Percentiles rank a stretch among this genome's conserved stretches.
Conservation (phyloP, 192 early-diverging fungal species). For the Geranomyces michiganensis region DNA sequence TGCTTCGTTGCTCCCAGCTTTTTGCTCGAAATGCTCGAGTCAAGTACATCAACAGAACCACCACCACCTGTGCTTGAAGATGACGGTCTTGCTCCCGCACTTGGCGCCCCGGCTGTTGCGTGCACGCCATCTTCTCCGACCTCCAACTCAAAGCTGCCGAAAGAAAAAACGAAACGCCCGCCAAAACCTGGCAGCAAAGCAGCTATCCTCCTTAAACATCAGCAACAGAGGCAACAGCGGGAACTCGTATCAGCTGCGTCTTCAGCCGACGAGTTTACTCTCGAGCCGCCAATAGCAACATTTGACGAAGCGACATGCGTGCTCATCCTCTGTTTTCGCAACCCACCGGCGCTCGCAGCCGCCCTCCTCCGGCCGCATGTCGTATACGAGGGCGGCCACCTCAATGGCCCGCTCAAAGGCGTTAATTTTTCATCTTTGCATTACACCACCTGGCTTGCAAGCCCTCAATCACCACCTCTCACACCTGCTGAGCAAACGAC, state of each 20-base stretch:
- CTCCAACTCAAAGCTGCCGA: neutral
- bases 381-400: slow-evolving; percentile 45
- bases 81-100: too few relatives aligned
- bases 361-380: slow-evolving; percentile 49
- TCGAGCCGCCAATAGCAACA: slow-evolving; percentile 10
- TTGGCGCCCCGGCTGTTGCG: too few relatives aligned
- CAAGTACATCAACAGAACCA: too few relatives aligned
- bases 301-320: slow-evolving; percentile 14
- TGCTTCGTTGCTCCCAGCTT: too few relatives aligned
- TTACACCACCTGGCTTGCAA: slow-evolving; percentile 31
- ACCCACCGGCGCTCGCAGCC: slow-evolving; percentile 23
- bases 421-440: slow-evolving; percentile 47
- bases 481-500: neutral
- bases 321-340: slow-evolving; percentile 39
- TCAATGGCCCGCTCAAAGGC: slow-evolving; percentile 57
- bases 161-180: slow-evolving; percentile 26
- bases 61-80: too few relatives aligned
- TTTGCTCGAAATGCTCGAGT: too few relatives aligned
- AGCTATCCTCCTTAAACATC: slow-evolving; percentile 28
- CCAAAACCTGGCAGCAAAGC: slow-evolving; percentile 47
- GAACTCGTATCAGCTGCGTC: neutral
- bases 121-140: neutral
- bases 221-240: neutral
- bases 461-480: neutral
- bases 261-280: neutral